phyloP scores from a whole-genome alignment of 805 yeast genomes.

The Zygoascus bituminiphila region DNA sequence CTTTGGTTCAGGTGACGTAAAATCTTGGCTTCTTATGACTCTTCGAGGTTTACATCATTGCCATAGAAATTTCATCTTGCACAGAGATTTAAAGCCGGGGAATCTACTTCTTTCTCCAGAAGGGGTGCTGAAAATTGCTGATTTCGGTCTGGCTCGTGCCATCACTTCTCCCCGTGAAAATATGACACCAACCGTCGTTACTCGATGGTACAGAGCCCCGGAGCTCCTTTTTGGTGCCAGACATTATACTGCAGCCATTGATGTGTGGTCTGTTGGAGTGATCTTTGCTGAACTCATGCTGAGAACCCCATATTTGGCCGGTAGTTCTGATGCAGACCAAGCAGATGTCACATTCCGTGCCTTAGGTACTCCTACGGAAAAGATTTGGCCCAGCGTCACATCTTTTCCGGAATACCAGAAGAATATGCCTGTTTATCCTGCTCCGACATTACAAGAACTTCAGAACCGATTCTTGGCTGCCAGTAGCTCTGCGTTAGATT shows the following conservation, averaged over 20 bases:
- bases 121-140: conserved; percentile 89
- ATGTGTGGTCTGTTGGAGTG: conserved; percentile 93
- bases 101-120: conserved; percentile 78
- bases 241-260: conserved; percentile 84
- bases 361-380: conserved; percentile 91
- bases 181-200: conserved; percentile 88
- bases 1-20: conserved; percentile 79
- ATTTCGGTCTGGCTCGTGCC: conserved; percentile 91
- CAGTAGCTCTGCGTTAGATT: conserved; percentile 70
- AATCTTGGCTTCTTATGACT: conserved; percentile 92
- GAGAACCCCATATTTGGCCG: conserved; percentile 91
- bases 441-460: conserved; percentile 72
- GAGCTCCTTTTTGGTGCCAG: conserved; percentile 83
- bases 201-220: conserved; percentile 97
- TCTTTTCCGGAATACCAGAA: conserved; percentile 63
- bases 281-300: conserved; percentile 95
- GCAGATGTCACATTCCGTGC: conserved; percentile 91
- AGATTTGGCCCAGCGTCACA: conserved; percentile 84
- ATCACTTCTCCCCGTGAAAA: conserved; percentile 56
- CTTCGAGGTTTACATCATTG: conserved; percentile 92
- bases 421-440: conserved; percentile 56
- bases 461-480: conserved; percentile 85
- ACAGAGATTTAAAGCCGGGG: conserved; percentile 89
- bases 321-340: conserved; percentile 83
- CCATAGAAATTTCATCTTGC: conserved; percentile 83